Evolutionary conservation across 2,329 filamentous ascomycete species (phyloP).

Genomic region (Hypoxylon sp.): DNA sequence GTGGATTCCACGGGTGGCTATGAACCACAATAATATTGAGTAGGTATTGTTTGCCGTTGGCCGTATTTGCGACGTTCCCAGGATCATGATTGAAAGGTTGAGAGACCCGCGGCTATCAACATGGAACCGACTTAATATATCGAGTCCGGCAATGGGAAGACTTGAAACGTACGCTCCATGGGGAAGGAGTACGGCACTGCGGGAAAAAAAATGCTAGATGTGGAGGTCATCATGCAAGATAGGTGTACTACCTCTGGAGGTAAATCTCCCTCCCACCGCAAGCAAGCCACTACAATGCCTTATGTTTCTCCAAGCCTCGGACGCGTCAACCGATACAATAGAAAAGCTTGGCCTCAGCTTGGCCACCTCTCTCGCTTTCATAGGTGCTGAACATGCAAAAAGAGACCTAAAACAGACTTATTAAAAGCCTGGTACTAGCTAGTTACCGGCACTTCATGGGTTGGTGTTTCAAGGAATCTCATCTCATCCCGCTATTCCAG

Average conservation of each 20-base stretch:
- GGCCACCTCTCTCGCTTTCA: conserved; percentile 15
- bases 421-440: conserved; percentile 10
- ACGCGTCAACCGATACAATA: conserved; percentile 38
- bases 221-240: conserved; percentile 43
- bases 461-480: conserved; percentile 40
- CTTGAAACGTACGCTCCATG: conserved; percentile 46
- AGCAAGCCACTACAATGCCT: conserved; percentile 24
- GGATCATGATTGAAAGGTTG: conserved; percentile 16
- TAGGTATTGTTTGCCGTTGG: conserved; percentile 26
- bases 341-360: conserved; percentile 39
- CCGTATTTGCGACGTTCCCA: conserved; percentile 32
- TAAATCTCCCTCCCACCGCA: conserved; percentile 33
- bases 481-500: conserved; percentile 35
- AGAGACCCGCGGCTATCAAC: conserved; percentile 34
- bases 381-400: conserved; percentile 4
- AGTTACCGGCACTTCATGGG: conserved; percentile 26
- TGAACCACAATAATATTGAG: conserved; percentile 24
- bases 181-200: conserved; percentile 42
- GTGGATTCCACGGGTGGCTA: conserved; percentile 23
- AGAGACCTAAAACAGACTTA: conserved; percentile 20
- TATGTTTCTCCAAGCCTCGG: conserved; percentile 16
- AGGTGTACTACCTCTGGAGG: conserved; percentile 29
- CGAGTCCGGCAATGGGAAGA: conserved; percentile 41
- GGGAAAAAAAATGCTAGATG: conserved; percentile 32
- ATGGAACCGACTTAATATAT: conserved; percentile 40